Conservation (phyloP, 345 rosid species). For the Dovyalis caffra region DNA sequence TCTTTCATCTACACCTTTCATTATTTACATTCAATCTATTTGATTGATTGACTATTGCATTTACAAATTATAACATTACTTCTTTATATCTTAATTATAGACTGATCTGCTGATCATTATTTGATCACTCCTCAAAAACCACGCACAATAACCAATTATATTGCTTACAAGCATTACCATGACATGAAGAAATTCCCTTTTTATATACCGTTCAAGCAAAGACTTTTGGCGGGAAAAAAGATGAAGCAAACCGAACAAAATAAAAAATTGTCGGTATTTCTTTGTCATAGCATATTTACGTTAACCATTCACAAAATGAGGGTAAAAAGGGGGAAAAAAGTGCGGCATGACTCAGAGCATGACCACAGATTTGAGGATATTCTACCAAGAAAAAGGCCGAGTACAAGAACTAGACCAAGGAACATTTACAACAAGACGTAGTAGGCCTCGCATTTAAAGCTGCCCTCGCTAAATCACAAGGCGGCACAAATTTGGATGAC, state of each 20-base stretch:
- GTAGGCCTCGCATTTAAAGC: neutral
- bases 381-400: neutral
- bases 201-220: neutral
- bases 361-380: neutral
- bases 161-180: neutral
- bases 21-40: no score
- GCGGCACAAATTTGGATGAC: neutral
- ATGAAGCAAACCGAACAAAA: no score
- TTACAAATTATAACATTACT: no score
- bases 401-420: neutral
- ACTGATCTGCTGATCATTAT: no score
- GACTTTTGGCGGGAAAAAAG: neutral
- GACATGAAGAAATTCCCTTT: neutral
- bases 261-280: neutral
- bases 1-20: no score
- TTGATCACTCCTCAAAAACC: no score
- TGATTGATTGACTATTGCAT: no score
- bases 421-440: neutral
- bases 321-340: neutral
- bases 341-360: neutral
- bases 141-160: no score
- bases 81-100: no score
- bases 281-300: neutral
- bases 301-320: neutral
- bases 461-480: slow-evolving; percentile 1